These are phyloP conservation scores for Phytophthora pseudosyringae DNA, from an alignment of 352 stramenopile species.

Conservation along the genomic window DNA sequence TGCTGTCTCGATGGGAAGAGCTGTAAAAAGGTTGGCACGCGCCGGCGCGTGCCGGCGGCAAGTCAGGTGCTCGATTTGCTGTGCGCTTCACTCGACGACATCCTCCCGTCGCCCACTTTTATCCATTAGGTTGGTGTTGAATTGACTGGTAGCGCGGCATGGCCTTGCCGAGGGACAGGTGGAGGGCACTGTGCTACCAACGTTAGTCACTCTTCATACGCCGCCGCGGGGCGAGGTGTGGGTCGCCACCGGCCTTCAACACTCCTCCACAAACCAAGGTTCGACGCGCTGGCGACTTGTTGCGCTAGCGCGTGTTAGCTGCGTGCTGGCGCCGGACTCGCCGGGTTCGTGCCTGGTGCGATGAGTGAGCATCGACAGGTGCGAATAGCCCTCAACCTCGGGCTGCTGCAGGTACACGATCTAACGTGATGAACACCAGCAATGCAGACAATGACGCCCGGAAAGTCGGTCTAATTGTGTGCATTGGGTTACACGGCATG, in stretches of 20 bases:
- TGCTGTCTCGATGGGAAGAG: constrained; percentile 9
- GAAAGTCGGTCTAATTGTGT: too few species aligned
- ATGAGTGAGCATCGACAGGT: background rate
- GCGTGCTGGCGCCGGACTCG: background rate
- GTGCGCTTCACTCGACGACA: constrained; percentile 12
- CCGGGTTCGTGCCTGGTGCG: background rate
- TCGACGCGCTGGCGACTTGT: constrained; percentile 1
- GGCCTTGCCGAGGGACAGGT: background rate
- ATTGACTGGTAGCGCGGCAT: background rate
- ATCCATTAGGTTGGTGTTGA: constrained; percentile 23
- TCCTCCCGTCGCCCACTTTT: constrained; percentile 16
- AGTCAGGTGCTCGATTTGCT: constrained; percentile 11
- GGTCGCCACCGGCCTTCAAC: constrained; percentile 12
- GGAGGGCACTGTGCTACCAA: constrained; percentile 6
- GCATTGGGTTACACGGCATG: too few species aligned
- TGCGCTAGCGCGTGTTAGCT: background rate
- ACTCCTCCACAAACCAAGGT: background rate
- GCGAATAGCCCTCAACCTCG: background rate
- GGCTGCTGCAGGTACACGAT: background rate
- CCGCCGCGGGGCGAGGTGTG: constrained; percentile 1
- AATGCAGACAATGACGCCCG: too few species aligned
- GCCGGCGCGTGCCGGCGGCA: constrained; percentile 22
- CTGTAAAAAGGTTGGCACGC: constrained; percentile 20
- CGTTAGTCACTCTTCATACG: constrained; percentile 20
- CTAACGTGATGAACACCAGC: too few species aligned